Percentiles rank a stretch among this genome's conserved stretches.
phyloP scores from a whole-genome alignment of 345 rosid genomes.

The Salix udensis region DNA sequence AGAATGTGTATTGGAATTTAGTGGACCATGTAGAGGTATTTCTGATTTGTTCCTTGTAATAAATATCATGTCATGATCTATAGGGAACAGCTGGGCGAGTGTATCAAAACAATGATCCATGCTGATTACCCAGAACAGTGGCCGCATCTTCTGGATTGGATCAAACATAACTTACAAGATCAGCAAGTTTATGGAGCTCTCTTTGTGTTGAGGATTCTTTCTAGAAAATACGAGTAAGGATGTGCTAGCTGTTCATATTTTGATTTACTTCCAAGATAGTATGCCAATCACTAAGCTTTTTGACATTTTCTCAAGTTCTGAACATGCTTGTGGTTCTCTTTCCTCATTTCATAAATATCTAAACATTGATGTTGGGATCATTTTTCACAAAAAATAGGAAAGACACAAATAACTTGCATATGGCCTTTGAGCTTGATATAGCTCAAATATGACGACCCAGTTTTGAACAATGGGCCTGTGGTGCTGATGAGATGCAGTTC shows the following conservation, averaged over 20 bases:
- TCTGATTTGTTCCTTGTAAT: slow-evolving; percentile 2
- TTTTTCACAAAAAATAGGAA: not conserved
- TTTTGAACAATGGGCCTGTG: not conserved
- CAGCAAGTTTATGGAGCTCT: slow-evolving; percentile 91
- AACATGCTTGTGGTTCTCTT: not conserved
- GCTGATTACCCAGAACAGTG: slow-evolving; percentile 99
- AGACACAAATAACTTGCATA: not conserved
- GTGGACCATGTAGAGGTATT: not conserved
- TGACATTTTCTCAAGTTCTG: not conserved
- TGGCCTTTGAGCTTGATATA: not conserved
- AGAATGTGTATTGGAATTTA: not conserved
- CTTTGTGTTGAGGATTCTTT: slow-evolving; percentile 84
- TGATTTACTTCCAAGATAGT: not conserved
- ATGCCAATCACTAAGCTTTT: not conserved
- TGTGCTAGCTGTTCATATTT: slow-evolving; percentile 3
- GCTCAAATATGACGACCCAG: not conserved
- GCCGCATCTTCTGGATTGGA: slow-evolving; percentile 95
- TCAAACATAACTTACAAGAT: slow-evolving; percentile 78
- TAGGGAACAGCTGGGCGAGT: slow-evolving; percentile 97
- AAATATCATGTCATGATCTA: not conserved
- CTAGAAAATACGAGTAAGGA: slow-evolving; percentile 95
- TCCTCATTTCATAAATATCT: not conserved
- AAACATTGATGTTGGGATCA: not conserved
- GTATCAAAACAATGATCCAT: slow-evolving; percentile 88
- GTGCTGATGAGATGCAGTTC: not conserved